Conservation (phyloP, 306 rosid species). For the Ceratonia siliqua region DNA sequence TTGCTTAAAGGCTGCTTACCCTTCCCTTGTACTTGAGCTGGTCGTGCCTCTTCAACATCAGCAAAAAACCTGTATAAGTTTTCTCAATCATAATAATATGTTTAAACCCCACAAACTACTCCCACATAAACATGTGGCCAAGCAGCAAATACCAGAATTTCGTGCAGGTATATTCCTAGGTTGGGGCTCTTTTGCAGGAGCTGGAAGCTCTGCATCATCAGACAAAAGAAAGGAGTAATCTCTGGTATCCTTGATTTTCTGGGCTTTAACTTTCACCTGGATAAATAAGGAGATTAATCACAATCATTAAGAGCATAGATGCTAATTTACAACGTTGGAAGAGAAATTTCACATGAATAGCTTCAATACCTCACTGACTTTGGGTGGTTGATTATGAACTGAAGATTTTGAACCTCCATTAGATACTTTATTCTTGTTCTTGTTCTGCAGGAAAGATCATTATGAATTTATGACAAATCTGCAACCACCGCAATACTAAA, state of each 20-base stretch:
- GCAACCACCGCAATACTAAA: constrained; percentile 14
- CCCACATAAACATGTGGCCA: constrained; percentile 25
- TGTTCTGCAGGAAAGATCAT: constrained; percentile 52
- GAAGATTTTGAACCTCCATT: constrained; percentile 52
- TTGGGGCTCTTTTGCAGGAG: constrained; percentile 56
- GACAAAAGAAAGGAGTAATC: constrained; percentile 89
- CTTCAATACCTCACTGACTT: constrained; percentile 61
- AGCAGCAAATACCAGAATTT: constrained; percentile 58
- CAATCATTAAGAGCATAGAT: constrained; percentile 15
- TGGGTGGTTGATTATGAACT: constrained; percentile 41
- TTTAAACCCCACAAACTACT: constrained; percentile 37
- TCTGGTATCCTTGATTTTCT: constrained; percentile 78
- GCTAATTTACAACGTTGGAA: not conserved
- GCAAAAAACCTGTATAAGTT: constrained; percentile 64
- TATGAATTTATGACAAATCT: constrained; percentile 39
- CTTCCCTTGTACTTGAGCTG: constrained; percentile 54
- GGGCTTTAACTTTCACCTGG: constrained; percentile 63
- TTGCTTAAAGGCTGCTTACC: constrained; percentile 51
- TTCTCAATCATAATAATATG: constrained; percentile 48
- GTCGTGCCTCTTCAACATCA: constrained; percentile 65
- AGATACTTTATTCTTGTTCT: constrained; percentile 45
- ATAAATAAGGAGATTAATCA: constrained; percentile 31
- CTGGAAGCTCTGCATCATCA: constrained; percentile 73
- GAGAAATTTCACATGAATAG: constrained; percentile 20
- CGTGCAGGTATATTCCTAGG: constrained; percentile 39